A percentile compares a stretch with the other conserved stretches of the same genome.
These are phyloP conservation scores for Meira nashicola DNA, from an alignment of 1,284 basidiomycete genomes.

Conservation along the genomic window DNA sequence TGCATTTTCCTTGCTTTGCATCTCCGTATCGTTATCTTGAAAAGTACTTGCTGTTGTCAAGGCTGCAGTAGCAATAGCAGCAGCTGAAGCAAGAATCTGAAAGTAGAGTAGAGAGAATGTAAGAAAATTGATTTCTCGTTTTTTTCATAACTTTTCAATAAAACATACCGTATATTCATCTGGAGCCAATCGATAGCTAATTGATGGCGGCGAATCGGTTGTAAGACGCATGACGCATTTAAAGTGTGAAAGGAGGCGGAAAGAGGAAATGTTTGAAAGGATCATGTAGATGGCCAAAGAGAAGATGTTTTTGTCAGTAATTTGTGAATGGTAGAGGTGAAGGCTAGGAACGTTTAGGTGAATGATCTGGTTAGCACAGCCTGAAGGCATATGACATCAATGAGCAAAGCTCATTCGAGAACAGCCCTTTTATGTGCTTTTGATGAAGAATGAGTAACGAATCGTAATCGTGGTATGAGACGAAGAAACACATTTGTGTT, in stretches of 20 bases:
- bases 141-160: not conserved
- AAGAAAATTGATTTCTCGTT: not conserved
- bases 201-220: not conserved
- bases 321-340: too few species aligned
- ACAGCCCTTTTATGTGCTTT: too few species aligned
- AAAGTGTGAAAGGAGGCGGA: not conserved
- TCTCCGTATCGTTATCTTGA: not conserved
- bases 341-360: too few species aligned
- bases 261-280: constrained; percentile 4
- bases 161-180: constrained; percentile 1
- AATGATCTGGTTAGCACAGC: too few species aligned
- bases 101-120: not conserved
- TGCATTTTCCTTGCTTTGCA: not conserved
- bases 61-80: constrained; percentile 42
- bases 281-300: not conserved
- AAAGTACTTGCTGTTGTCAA: constrained; percentile 33
- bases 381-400: too few species aligned
- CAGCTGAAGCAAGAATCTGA: constrained; percentile 35
- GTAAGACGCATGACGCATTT: not conserved
- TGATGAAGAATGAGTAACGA: too few species aligned
- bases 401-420: too few species aligned
- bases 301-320: not conserved
- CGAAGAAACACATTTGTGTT: too few species aligned
- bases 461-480: too few species aligned
- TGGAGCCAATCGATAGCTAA: not conserved